Evolutionary conservation across 495 filamentous ascomycete genomes (phyloP), one percentile per base, ranked within the genome.

Genomic region (Xanthoparmelia taractica): DNA sequence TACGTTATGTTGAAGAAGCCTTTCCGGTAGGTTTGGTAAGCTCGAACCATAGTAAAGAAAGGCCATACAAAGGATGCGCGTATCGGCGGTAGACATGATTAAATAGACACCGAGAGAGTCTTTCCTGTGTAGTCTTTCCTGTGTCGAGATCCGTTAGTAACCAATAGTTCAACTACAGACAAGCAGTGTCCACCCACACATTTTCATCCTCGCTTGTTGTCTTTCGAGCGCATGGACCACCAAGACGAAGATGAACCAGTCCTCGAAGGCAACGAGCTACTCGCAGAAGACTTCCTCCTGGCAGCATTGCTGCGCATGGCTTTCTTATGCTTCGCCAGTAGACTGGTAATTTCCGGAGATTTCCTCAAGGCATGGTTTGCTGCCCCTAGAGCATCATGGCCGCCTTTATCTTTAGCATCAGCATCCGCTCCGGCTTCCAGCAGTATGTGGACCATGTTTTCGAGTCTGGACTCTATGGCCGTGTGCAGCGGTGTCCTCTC

Each of bases 401-500:
- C 65, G 3, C 43, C 57, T 5, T 48, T 57, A 56, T 70, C 63
- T 43, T 61, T 70, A 0, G 63, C 60, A 11, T 50, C 55, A 1
- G 43, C 48, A 50, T 70, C 68, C 12, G 68, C 68, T 4, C 68
- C 65, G 3, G 36, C 18, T 31, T 66, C 65, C 0, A 70, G 63
- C 15, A 70, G 57, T 7, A 67, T 47, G 34, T 50, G 62, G 4
- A 70, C 68, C 68, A 70, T 70, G 11, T 40, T 29, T 18, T 61
- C 65, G 11, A 56, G 43, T 18, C 68, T 37, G 29, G 63, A 56
- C 41, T 65, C 60, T 18, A 70, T 70, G 20, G 68, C 68, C 5
- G 66, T 63, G 58, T 70, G 68, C 25, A 70, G 58, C 10, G 67
- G 66, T 5, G 68, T 69, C 1, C 58, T 58, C 25, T 68, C 65